Conservation (phyloP, 495 filamentous ascomycete genomes). For the Aspergillus nanangensis region DNA sequence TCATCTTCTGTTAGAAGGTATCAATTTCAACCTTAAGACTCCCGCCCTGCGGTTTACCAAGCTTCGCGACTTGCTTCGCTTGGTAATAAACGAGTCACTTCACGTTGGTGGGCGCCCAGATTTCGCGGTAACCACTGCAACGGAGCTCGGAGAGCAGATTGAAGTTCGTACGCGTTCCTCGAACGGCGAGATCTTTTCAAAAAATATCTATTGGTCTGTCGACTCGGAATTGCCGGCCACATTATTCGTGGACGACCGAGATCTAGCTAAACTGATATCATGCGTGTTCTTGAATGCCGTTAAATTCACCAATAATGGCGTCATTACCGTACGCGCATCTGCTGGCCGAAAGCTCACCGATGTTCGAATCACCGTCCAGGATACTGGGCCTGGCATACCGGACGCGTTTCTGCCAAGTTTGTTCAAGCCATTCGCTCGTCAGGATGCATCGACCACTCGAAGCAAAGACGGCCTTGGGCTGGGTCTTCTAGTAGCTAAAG, state of each 20-base stretch:
- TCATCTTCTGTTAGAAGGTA: conserved; percentile 41
- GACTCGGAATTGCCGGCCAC: conserved; percentile 60
- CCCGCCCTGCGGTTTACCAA: conserved; percentile 54
- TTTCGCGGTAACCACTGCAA: conserved; percentile 55
- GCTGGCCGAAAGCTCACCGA: conserved; percentile 47
- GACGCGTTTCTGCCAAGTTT: conserved; percentile 63
- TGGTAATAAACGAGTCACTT: conserved; percentile 66
- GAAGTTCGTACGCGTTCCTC: conserved; percentile 57
- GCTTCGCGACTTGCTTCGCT: conserved; percentile 61
- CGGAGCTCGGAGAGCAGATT: conserved; percentile 61
- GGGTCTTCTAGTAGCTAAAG: conserved; percentile 72
- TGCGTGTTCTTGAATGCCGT: conserved; percentile 75
- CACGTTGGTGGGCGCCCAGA: conserved; percentile 72
- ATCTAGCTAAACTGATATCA: conserved; percentile 69
- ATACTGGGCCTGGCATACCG: conserved; percentile 73
- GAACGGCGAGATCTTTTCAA: conserved; percentile 52
- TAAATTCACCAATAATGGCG: conserved; percentile 72
- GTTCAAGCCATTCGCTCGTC: conserved; percentile 71
- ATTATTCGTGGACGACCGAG: conserved; percentile 65
- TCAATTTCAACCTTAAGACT: conserved; percentile 32
- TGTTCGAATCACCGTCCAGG: conserved; percentile 57
- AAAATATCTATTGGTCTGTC: conserved; percentile 65
- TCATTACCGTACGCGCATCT: conserved; percentile 55
- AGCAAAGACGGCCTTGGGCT: conserved; percentile 71
- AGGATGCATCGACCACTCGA: conserved; percentile 69